Evolutionary conservation across 2,329 filamentous ascomycete genomes (phyloP).

Genomic region (Seiridium unicorne): DNA sequence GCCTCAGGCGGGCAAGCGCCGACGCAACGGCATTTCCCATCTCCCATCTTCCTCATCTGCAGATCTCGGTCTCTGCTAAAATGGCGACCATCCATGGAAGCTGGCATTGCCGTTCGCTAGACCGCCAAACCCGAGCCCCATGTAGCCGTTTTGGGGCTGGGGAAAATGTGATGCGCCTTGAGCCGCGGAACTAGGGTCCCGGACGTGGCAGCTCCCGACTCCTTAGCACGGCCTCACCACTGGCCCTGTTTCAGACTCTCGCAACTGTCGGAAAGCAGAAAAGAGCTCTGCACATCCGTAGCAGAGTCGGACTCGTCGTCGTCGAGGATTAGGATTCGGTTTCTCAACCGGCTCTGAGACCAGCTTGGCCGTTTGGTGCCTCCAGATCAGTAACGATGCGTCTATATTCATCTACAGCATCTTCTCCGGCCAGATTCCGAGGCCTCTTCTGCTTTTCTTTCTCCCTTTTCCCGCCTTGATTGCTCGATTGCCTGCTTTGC

Average conservation of each 20-base stretch:
- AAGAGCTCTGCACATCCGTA: conserved; percentile 1
- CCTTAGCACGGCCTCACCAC: conserved; percentile 17
- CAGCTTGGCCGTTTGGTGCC: no score
- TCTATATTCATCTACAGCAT: conserved; percentile 10
- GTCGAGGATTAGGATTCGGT: neutral
- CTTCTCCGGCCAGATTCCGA: conserved; percentile 10
- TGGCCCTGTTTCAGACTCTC: conserved; percentile 23
- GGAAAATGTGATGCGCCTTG: conserved; percentile 19
- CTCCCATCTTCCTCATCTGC: no score
- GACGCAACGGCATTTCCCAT: no score
- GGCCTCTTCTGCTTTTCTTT: conserved; percentile 2
- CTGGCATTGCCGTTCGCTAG: conserved; percentile 1
- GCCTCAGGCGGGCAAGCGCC: no score
- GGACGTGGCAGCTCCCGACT: conserved; percentile 24
- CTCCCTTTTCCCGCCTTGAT: conserved; percentile 7
- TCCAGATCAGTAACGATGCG: neutral
- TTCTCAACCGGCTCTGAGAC: neutral
- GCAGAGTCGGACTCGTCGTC: neutral
- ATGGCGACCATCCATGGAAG: conserved; percentile 3
- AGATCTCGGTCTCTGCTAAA: neutral
- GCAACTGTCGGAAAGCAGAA: conserved; percentile 13
- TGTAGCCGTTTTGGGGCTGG: neutral
- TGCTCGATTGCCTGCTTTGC: neutral
- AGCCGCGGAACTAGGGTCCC: conserved; percentile 18
- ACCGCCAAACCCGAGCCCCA: neutral